Evolutionary conservation across 352 stramenopile genomes (phyloP), one percentile per base, ranked within the genome.

Genomic region (Albugo laibachii): DNA sequence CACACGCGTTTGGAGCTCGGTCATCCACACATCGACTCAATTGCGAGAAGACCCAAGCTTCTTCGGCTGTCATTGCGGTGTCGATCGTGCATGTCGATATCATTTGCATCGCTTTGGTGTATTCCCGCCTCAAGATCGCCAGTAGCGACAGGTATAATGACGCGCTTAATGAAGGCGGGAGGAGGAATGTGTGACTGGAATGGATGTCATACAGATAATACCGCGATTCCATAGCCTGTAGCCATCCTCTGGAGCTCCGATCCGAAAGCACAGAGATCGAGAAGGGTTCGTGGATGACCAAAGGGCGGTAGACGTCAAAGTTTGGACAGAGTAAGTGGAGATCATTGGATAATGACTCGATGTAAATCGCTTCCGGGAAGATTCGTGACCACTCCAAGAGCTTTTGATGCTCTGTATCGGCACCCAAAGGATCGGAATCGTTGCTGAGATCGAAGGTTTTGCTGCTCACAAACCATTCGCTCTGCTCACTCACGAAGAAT

Each of bases 181-280:
- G 74, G 36, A 98, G 51, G 52, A 98, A 97, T 2, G 78, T 87
- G 45, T 82, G 64, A 14, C 89, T 97, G 20, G 89, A 96, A 63
- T 99, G 95, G 41, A 99, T 85, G 14, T 94, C 94, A 62, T 99
- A 99, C 18, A 96, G 68, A 62, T 99, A 98, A 52, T 95, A 97
- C 31, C 93, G 75, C 45, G 80, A 89, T 43, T 91, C 73, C 71
- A 95, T 92, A 5, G 76, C 69, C 47, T 92, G 78, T 52, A 93
- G 71, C 81, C 81, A 93, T 0, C 65, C 73, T 24, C 71, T 55
- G 1, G 80, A 88, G 3, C 61, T 63, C n/a, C 83, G 64, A 44
- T 93, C 74, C 0, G 78, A 69, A 11, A 92, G 61, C 0, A 94
- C 53, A 1, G 82, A 56, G 3, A 72, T 80, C 3, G 72, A 81